phyloP scores from a whole-genome alignment of 2,329 filamentous ascomycete genomes.

The Basipetospora chlamydospora region DNA sequence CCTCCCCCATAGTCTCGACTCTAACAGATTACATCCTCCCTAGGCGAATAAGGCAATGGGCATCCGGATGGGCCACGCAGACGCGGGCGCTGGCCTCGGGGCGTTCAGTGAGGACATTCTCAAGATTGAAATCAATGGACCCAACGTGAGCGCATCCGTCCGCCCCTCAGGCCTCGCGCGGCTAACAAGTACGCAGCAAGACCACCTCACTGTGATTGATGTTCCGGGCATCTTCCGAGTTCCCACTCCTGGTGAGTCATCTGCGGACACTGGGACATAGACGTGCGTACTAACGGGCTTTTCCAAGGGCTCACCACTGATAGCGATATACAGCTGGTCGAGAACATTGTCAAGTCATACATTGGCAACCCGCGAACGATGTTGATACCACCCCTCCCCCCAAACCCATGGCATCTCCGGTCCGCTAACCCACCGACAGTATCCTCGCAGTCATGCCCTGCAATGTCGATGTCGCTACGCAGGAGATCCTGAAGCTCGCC shows the following conservation, averaged over 20 bases:
- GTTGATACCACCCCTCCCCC: too few species aligned
- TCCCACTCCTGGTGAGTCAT: slow-evolving; percentile 17
- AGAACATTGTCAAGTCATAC: slow-evolving; percentile 30
- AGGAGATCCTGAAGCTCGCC: slow-evolving; percentile 23
- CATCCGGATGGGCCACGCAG: slow-evolving; percentile 16
- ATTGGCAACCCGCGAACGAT: slow-evolving; percentile 32
- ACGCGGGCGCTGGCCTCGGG: slow-evolving; percentile 1
- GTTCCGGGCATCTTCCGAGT: slow-evolving; percentile 37
- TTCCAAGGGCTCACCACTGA: slow-evolving; percentile 26
- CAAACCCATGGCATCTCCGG: too few species aligned
- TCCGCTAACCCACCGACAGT: slow-evolving; percentile 8
- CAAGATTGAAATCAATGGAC: slow-evolving; percentile 27
- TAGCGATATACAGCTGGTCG: slow-evolving; percentile 27
- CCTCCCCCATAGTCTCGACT: too few species aligned
- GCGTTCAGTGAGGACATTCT: slow-evolving; percentile 31
- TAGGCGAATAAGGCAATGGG: slow-evolving; percentile 31
- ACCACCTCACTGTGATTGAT: slow-evolving; percentile 37
- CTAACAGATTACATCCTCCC: too few species aligned
- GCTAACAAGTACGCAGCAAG: slow-evolving; percentile 14
- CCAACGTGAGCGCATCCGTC: slow-evolving; percentile 14
- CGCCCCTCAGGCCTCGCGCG: background rate
- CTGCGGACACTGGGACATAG: too few species aligned
- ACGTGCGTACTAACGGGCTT: too few species aligned
- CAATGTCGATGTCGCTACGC: slow-evolving; percentile 24
- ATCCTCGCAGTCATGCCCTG: slow-evolving; percentile 30